Evolutionary conservation across 2,329 filamentous ascomycete genomes (phyloP).

Genomic region (Trichoderma polysporum): DNA sequence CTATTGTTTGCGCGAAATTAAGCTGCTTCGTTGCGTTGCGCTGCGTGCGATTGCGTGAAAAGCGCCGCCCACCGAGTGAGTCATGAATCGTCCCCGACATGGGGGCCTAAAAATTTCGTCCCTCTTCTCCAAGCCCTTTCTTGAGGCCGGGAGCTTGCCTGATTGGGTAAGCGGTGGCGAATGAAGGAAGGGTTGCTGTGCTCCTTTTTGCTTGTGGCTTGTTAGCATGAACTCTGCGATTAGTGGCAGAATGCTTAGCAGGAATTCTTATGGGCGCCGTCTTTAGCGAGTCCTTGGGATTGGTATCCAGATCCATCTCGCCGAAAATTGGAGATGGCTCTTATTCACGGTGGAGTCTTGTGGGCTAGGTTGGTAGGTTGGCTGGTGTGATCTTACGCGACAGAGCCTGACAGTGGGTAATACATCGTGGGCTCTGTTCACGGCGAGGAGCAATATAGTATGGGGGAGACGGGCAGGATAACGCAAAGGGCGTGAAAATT

Average conservation of each 20-base stretch:
- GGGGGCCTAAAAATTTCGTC: slow-evolving; percentile 20
- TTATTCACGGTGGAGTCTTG: neutral
- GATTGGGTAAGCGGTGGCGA: slow-evolving; percentile 29
- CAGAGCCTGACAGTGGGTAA: neutral
- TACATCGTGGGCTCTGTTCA: neutral
- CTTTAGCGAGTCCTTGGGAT: too few relatives aligned
- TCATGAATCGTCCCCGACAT: slow-evolving; percentile 26
- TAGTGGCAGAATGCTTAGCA: neutral
- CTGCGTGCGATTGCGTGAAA: neutral
- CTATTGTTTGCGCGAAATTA: neutral
- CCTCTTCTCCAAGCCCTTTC: slow-evolving; percentile 9
- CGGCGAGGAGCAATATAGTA: neutral
- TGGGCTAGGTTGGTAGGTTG: neutral
- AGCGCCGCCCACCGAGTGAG: slow-evolving; percentile 27
- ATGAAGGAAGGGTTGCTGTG: neutral
- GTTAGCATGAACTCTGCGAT: neutral
- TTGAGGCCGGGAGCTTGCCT: slow-evolving; percentile 28
- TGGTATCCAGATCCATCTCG: neutral
- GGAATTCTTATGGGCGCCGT: neutral
- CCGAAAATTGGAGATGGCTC: neutral
- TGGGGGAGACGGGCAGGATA: neutral
- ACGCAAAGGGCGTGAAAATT: neutral
- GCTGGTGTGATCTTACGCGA: neutral
- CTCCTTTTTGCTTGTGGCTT: neutral
- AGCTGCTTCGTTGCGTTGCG: neutral